Evolutionary conservation across 768 basidiomycete species (phyloP), one percentile per base, ranked within the genome.

Genomic region (Trametes cinnabarina): DNA sequence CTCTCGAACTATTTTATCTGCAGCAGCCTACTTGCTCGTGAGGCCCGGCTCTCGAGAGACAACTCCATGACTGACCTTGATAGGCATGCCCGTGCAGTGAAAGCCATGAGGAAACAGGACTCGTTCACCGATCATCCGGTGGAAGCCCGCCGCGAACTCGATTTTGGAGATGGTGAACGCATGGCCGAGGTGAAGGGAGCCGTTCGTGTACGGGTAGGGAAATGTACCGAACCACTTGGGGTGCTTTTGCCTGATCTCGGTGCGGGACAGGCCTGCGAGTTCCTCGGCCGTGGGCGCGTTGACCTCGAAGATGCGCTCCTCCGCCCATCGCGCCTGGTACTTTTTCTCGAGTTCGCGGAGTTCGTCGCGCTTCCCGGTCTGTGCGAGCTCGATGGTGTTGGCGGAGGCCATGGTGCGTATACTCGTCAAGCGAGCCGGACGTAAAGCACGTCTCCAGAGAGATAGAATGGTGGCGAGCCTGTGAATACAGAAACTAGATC

Each of bases 171-270:
- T 92, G 39, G 94, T 95, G 76, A 99, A 99, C 1, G 90, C 96
- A 74, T 99, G 97, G 22, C 97, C 97, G 23, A 98, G 80, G 73
- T 99, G 97, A 65, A 98, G 79, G 65, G 90, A 92, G 43, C 97
- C 97, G 68, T 99, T 99, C 94, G 98, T 98, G 80, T 99, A 99
- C 1, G 94, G 92, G 75, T 79, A 97, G 50, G 95, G 95, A 73
- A 90, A 96, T 75, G 86, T 97, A 52, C 96, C 97, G 70, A 98
- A 90, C 93, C 95, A 98, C 77, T 98, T 98, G 19, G 95, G 95
- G 72, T 85, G 83, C 73, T 86, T 84, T 67, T 87, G 78, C 61
- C 80, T 78, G 66, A 96, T 75, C 68, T 95, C 79, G 20, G 79
- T 77, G 17, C 76, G 76, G 11, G 86, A 82, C 48, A 90, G 81